These are phyloP conservation scores for Penicillium macrosclerotiorum DNA, from an alignment of 495 filamentous ascomycete species.

Conservation along the genomic window DNA sequence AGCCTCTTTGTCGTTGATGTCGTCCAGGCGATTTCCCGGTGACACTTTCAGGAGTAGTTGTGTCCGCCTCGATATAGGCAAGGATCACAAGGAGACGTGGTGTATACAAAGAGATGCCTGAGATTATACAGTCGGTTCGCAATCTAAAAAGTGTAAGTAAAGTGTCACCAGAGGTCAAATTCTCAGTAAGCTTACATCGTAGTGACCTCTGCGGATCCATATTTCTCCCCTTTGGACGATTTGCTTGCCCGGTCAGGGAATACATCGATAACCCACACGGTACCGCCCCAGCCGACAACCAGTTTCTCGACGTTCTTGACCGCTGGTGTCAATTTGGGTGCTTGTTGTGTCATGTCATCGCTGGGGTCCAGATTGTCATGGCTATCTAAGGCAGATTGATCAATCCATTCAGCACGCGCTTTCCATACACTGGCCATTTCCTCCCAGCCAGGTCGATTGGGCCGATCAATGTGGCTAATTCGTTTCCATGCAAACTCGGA, in stretches of 20 bases:
- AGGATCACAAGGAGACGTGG: constrained; percentile 85
- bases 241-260: constrained; percentile 74
- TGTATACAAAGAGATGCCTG: constrained; percentile 94
- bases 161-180: neutral
- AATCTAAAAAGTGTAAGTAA: constrained; percentile 54
- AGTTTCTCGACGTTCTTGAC: constrained; percentile 72
- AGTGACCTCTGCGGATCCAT: constrained; percentile 81
- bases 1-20: constrained; percentile 67
- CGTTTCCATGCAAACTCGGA: constrained; percentile 88
- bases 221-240: constrained; percentile 65
- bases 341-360: constrained; percentile 22
- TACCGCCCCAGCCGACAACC: constrained; percentile 91
- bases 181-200: constrained; percentile 68
- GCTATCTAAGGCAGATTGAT: constrained; percentile 68
- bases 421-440: constrained; percentile 96
- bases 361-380: constrained; percentile 53
- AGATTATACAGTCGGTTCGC: constrained; percentile 93
- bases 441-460: constrained; percentile 77
- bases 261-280: constrained; percentile 92
- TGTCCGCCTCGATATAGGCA: constrained; percentile 78
- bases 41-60: constrained; percentile 42
- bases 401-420: constrained; percentile 85
- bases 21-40: constrained; percentile 45
- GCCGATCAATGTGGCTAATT: constrained; percentile 87
- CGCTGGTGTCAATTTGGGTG: constrained; percentile 24